phyloP scores from a whole-genome alignment of 805 yeast species.

The Wickerhamiella cacticola region DNA sequence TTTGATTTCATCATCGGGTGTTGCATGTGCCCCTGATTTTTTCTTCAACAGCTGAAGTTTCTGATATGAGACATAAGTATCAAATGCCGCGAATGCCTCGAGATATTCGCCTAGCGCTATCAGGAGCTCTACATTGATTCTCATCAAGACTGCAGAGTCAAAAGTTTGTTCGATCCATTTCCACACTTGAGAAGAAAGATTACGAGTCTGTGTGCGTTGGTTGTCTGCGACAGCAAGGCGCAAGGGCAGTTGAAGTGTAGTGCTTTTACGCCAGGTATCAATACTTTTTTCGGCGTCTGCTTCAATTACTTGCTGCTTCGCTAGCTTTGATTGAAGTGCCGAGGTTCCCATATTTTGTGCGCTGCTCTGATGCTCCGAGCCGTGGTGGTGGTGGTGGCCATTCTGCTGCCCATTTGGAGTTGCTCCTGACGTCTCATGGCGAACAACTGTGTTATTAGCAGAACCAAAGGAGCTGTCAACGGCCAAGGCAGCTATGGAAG shows the following conservation, averaged over 20 bases:
- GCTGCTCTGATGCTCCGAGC: no score
- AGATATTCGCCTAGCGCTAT: conserved; percentile 21
- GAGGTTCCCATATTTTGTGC: no score
- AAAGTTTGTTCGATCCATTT: conserved; percentile 24
- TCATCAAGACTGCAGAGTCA: conserved; percentile 28
- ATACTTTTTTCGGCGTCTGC: conserved; percentile 19
- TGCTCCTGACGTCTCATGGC: neutral
- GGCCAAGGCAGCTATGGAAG: neutral
- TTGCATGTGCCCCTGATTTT: conserved; percentile 22
- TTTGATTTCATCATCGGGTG: conserved; percentile 20
- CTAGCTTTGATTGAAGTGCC: conserved; percentile 8
- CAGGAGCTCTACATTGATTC: conserved; percentile 24
- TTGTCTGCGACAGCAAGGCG: conserved; percentile 14
- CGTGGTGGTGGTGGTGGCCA: no score
- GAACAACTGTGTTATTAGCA: neutral
- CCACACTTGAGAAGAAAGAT: conserved; percentile 16
- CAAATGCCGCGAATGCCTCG: conserved; percentile 28
- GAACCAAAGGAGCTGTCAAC: neutral
- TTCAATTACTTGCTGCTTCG: conserved; percentile 1
- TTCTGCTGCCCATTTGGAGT: neutral
- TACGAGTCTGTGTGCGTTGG: conserved; percentile 15
- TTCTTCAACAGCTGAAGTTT: conserved; percentile 21
- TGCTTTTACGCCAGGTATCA: conserved; percentile 21
- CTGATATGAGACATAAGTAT: conserved; percentile 26
- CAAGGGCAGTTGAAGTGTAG: conserved; percentile 13